Evolutionary conservation across 1,284 basidiomycete genomes (phyloP), one percentile per base, ranked within the genome.

Genomic region (Sparassis latifolia): DNA sequence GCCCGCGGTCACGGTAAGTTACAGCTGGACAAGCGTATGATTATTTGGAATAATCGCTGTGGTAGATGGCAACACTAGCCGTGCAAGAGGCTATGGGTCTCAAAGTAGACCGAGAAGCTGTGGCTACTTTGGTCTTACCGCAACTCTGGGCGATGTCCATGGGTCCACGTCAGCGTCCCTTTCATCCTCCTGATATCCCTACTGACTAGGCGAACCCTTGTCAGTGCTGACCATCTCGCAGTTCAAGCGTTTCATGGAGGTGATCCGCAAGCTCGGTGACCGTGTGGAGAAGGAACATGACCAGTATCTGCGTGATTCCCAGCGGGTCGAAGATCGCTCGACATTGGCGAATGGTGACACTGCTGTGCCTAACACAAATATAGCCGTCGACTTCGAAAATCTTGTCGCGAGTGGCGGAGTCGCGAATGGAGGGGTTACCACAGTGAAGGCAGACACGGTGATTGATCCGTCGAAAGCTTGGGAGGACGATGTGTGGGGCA

Each of bases 91-190:
- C 90, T 3, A 97, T 98, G 92, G 92, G 94, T 2, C 79, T 84
- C 59, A 99, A 98, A 66, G 88, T 98, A 3, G 94, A 97, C 58
- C 79, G 93, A 43, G 94, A 97, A 69, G 92, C 94, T 3, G 89
- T 97, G 12, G 96, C 96, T 0, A 96, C 90, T 0, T 77, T 95
- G 35, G 92, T 97, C 10, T 74, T 98, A 12, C 94, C 94, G 10
- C 95, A 97, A 60, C 72, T 97, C 6, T 97, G 94, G 94, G 77
- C 86, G 1, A 96, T 97, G 92, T 93, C 89, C 1, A 95, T 97
- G 71, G 94, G 93, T n/a, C 94, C 94, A 48, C 66, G 90, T 92
- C 64, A 62, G 12, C 52, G 40, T 42, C 40, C 27, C 40, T 12
- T 9, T 10, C 6, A 27, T 30, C 28, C 47, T 48, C 50, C 31